Conservation (phyloP, 345 rosid genomes). For the Syzygium jambos region DNA sequence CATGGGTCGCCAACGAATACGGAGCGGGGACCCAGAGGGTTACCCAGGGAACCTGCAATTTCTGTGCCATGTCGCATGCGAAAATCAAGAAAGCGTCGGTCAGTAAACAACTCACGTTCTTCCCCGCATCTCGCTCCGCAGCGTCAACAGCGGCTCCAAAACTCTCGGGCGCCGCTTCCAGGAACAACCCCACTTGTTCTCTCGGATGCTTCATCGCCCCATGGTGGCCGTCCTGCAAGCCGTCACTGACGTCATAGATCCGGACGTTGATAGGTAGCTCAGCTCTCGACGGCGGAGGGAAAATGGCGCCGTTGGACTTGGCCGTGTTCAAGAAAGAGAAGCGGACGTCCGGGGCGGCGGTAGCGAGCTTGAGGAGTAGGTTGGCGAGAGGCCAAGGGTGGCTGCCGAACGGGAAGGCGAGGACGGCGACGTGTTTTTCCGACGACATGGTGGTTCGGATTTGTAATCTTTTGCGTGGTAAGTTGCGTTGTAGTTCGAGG, state of each 20-base stretch:
- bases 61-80: neutral
- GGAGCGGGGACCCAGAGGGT: neutral
- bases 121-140: neutral
- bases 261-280: neutral
- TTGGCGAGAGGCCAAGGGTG: neutral
- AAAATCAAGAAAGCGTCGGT: neutral
- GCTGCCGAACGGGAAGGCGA: conserved; percentile 1
- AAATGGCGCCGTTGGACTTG: neutral
- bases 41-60: neutral
- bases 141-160: neutral
- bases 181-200: neutral
- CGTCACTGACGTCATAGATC: neutral
- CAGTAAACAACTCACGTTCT: neutral
- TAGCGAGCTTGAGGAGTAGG: neutral
- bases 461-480: neutral
- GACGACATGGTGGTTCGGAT: neutral
- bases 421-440: neutral
- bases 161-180: neutral
- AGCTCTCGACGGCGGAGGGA: neutral
- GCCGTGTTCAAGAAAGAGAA: conserved; percentile 5
- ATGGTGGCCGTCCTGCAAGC: neutral
- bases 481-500: neutral
- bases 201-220: neutral
- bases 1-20: neutral
- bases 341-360: neutral